A percentile compares a stretch with the other conserved stretches of the same genome.
Conservation (phyloP, 2,329 filamentous ascomycete genomes). For the Fusarium pseudograminearum region DNA sequence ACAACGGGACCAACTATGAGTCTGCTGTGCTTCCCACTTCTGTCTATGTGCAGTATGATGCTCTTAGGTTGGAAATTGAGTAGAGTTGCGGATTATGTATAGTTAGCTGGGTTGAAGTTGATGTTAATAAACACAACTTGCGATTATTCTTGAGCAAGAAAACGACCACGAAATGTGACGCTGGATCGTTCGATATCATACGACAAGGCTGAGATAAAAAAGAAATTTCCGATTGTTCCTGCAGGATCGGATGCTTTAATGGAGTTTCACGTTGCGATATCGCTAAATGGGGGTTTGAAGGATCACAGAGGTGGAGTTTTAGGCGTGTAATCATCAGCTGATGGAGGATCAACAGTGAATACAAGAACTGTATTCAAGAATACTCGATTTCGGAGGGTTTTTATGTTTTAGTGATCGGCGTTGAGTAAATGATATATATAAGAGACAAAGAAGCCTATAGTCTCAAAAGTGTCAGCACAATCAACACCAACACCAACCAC, state of each 20-base stretch:
- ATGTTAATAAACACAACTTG: background rate
- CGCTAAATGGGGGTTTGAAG: background rate
- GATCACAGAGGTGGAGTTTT: constrained; percentile 19
- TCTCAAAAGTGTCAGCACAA: background rate
- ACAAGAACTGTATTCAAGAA: background rate
- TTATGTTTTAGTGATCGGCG: background rate
- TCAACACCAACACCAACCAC: background rate
- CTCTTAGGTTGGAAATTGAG: constrained; percentile 68
- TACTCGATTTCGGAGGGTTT: constrained; percentile 32
- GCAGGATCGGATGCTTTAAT: constrained; percentile 36
- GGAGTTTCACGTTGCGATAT: constrained; percentile 15
- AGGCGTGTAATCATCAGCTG: background rate
- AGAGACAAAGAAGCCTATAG: background rate
- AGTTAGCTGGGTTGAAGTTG: background rate
- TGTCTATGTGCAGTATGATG: constrained; percentile 75
- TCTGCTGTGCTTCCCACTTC: constrained; percentile 65
- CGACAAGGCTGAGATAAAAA: constrained; percentile 5
- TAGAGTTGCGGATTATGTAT: constrained; percentile 10
- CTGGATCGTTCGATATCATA: constrained; percentile 19
- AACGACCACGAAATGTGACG: constrained; percentile 8
- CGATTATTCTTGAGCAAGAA: background rate
- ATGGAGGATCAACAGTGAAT: constrained; percentile 8
- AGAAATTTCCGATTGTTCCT: constrained; percentile 1
- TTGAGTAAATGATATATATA: constrained; percentile 19
- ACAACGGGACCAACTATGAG: constrained; percentile 69